phyloP scores from a whole-genome alignment of 1,139 yeast species.

The Petasospora fabianii region DNA sequence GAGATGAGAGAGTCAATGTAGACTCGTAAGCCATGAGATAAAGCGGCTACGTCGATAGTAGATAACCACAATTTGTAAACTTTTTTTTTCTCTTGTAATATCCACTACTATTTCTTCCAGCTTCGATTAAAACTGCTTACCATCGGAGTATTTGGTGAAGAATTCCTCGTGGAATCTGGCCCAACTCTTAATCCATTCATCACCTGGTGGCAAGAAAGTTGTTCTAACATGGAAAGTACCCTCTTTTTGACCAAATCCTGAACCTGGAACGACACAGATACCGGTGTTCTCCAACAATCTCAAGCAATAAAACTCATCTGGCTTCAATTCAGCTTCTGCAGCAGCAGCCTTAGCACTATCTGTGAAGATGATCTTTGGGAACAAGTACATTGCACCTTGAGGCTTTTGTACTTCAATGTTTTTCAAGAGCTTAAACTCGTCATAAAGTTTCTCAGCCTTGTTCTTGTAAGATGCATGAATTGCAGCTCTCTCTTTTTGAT shows the following conservation, averaged over 20 bases:
- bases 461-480: slow-evolving; percentile 60
- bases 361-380: slow-evolving; percentile 72
- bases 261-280: slow-evolving; percentile 95
- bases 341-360: slow-evolving; percentile 62
- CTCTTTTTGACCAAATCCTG: slow-evolving; percentile 90
- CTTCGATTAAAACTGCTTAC: no score
- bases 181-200: slow-evolving; percentile 81
- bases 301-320: slow-evolving; percentile 87
- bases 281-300: slow-evolving; percentile 85
- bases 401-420: slow-evolving; percentile 85
- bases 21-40: no score
- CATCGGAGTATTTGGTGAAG: slow-evolving; percentile 13
- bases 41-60: no score
- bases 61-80: no score
- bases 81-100: no score
- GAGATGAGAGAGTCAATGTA: no score
- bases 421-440: slow-evolving; percentile 71
- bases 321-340: slow-evolving; percentile 45
- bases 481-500: slow-evolving; percentile 53
- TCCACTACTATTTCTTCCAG: no score
- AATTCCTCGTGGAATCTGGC: slow-evolving; percentile 70
- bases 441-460: slow-evolving; percentile 62
- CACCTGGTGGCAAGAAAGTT: slow-evolving; percentile 93
- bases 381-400: slow-evolving; percentile 96
- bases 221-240: slow-evolving; percentile 93